Base-by-base conservation (phyloP, 2,329 filamentous ascomycete species). In the Lecanosticta acicola region DNA sequence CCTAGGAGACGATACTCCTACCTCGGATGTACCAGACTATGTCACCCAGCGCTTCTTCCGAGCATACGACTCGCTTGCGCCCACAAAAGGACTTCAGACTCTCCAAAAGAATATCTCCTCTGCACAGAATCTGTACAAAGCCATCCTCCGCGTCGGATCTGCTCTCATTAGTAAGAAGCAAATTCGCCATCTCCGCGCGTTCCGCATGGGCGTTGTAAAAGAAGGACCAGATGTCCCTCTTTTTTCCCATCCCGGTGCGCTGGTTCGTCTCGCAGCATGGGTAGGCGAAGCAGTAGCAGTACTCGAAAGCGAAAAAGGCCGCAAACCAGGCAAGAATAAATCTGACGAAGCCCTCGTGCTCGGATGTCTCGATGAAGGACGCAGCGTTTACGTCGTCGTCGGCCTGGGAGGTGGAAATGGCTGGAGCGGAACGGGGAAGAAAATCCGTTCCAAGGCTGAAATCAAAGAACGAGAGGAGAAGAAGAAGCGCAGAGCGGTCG, bases 251-350 rank as follows among this genome's bases (percentile, higher is more conserved):
- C 90, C 93, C 0, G 87, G 90, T 4, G 93, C 93, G 1, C 72
- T 98, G 18, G 94, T 90, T 2, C 96, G 97, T 66, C 77, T 98
- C 11, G 90, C 91, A 0, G 75, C 95, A 2, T 98, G 93, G 93
- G 80, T 98, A 34, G 87, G 85, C 37, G 91, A 97, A 68, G 93
- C 93, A 0, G 83, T 97, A 36, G 80, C 84, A 1, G 90, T 96
- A 55, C 85, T 94, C 59, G 93, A 97, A 66, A 81, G 83, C 41
- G 87, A 93, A 1, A 84, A 83, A 18, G 86, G 86, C 1, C 81
- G 80, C 48, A 73, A 85, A 21, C 77, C 79, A 0, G 83, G 85
- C 19, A 5, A 11, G n/a, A 45, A 45, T 17, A 46, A 42, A 9
- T 37, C 41, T 10, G 76, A 84, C 10, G 85, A 86, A 21, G 91